These are phyloP conservation scores for Chrysanthemum lavandulifolium DNA, from an alignment of 129 eudicot genomes.

Conservation along the genomic window DNA sequence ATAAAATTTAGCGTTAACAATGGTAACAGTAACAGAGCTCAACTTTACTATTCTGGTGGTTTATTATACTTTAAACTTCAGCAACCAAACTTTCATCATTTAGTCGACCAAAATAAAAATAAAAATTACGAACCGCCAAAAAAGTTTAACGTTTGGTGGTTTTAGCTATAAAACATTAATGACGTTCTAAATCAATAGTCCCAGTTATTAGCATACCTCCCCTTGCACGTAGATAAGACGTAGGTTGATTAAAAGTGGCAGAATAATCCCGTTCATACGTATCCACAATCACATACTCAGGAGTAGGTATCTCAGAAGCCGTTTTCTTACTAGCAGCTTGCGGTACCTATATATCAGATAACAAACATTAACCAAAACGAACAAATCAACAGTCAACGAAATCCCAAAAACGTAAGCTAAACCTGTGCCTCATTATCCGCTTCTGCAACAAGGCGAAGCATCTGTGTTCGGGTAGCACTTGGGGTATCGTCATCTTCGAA, in stretches of 20 bases:
- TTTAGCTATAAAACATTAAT: not conserved
- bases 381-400: not conserved
- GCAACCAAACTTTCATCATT: too few species aligned
- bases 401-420: not conserved
- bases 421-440: constrained; percentile 66
- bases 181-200: constrained; percentile 2
- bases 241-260: constrained; percentile 75
- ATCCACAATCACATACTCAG: constrained; percentile 75
- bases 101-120: too few species aligned
- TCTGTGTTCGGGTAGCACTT: constrained; percentile 67
- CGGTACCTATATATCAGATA: constrained; percentile 51
- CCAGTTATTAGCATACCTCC: constrained; percentile 61
- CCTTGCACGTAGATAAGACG: constrained; percentile 87
- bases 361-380: not conserved
- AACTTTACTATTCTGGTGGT: too few species aligned
- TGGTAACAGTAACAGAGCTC: too few species aligned
- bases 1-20: not conserved
- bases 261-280: constrained; percentile 95
- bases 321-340: constrained; percentile 64
- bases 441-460: constrained; percentile 79
- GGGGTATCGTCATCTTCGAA: constrained; percentile 90
- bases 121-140: too few species aligned
- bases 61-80: too few species aligned
- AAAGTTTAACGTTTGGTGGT: too few species aligned
- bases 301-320: constrained; percentile 88